A percentile compares a stretch with the other conserved stretches of the same genome.
phyloP scores from a whole-genome alignment of 1,284 basidiomycete genomes.

The Ganoderma lucidum region DNA sequence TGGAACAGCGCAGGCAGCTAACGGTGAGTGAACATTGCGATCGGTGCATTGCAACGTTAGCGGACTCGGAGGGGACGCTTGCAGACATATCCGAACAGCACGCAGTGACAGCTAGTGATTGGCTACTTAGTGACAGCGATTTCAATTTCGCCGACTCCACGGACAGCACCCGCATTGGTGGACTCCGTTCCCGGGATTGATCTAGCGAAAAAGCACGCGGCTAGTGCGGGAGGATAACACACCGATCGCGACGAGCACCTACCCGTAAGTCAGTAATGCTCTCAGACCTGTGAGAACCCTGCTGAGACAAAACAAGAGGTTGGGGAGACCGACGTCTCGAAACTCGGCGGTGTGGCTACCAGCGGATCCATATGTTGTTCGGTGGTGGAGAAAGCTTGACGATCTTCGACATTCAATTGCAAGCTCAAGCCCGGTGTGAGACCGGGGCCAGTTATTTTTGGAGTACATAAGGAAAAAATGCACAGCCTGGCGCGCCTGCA shows the following conservation, averaged over 20 bases:
- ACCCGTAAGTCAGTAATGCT: too few species aligned
- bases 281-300: background rate
- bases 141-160: background rate
- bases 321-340: too few species aligned
- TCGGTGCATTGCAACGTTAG: background rate
- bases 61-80: background rate
- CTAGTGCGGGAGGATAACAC: background rate
- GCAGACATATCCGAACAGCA: conserved; percentile 1
- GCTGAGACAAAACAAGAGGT: too few species aligned
- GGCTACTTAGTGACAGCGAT: background rate
- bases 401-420: background rate
- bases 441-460: background rate
- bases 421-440: background rate
- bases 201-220: background rate
- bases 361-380: background rate
- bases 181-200: background rate
- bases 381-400: background rate
- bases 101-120: background rate
- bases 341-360: background rate
- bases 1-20: background rate
- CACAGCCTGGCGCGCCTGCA: background rate
- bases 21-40: background rate
- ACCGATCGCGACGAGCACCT: background rate
- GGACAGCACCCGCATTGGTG: conserved; percentile 1
- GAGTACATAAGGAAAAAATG: background rate